Evolutionary conservation across 2,329 filamentous ascomycete genomes (phyloP).

Genomic region (Hymenoscyphus albidus): DNA sequence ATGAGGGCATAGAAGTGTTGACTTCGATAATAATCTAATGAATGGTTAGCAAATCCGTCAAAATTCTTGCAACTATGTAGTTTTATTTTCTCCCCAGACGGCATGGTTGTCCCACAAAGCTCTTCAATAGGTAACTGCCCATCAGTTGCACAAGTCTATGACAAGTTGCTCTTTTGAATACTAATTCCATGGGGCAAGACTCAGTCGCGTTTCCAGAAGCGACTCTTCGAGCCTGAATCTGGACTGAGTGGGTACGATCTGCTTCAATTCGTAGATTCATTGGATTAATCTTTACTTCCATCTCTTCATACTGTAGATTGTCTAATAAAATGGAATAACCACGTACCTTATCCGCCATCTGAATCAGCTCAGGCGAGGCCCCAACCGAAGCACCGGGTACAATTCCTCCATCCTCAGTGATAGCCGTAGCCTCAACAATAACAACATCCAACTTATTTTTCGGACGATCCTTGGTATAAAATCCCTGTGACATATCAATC

Average conservation of each 20-base stretch:
- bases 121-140: too few relatives aligned
- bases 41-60: neutral
- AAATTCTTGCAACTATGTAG: too few relatives aligned
- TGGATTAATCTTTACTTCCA: neutral
- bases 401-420: conserved; percentile 84
- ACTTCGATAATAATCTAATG: conserved; percentile 78
- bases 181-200: too few relatives aligned
- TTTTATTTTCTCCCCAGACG: too few relatives aligned
- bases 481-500: conserved; percentile 48
- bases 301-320: neutral
- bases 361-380: conserved; percentile 78
- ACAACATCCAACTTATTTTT: conserved; percentile 73
- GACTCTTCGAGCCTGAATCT: too few relatives aligned
- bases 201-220: too few relatives aligned
- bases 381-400: conserved; percentile 83
- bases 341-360: conserved; percentile 78
- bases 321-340: neutral
- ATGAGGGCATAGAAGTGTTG: conserved; percentile 79
- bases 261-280: too few relatives aligned
- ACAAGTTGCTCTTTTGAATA: too few relatives aligned
- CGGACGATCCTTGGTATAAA: conserved; percentile 76
- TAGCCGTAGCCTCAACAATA: conserved; percentile 80
- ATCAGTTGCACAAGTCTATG: too few relatives aligned
- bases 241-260: too few relatives aligned
- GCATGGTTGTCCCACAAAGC: too few relatives aligned